phyloP scores from a whole-genome alignment of 805 yeast genomes.

The Metschnikowia anglica region DNA sequence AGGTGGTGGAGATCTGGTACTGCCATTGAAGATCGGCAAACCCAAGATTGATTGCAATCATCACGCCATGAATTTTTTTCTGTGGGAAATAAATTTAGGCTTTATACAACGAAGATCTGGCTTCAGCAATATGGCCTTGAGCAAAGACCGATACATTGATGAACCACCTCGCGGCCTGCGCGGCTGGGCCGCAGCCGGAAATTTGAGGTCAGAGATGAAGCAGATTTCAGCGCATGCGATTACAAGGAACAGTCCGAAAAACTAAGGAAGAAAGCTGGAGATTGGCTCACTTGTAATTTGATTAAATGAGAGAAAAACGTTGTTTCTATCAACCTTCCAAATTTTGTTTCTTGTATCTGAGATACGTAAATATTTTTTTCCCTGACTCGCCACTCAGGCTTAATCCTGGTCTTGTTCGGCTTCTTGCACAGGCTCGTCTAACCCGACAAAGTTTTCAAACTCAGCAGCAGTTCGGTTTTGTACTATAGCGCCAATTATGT shows the following conservation, averaged over 20 bases:
- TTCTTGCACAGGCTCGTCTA: slow-evolving; percentile 9
- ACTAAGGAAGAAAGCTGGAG: too few relatives aligned
- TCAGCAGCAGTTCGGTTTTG: slow-evolving; percentile 33
- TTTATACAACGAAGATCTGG: background rate
- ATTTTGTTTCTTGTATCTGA: background rate
- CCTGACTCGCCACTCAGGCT: background rate
- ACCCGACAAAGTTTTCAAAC: slow-evolving; percentile 16
- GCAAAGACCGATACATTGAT: background rate
- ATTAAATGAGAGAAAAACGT: too few relatives aligned
- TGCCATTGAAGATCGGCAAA: slow-evolving; percentile 44
- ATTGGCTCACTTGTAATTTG: background rate
- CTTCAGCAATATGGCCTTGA: background rate
- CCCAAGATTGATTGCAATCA: slow-evolving; percentile 45
- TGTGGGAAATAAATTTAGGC: too few relatives aligned
- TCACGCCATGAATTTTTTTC: slow-evolving; percentile 13
- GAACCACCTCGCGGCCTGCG: slow-evolving; percentile 2
- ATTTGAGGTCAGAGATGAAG: background rate
- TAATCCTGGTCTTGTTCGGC: slow-evolving; percentile 2
- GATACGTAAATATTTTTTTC: background rate
- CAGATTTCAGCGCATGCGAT: background rate
- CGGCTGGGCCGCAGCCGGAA: slow-evolving; percentile 2
- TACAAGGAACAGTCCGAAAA: too few relatives aligned
- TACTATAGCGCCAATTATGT: slow-evolving; percentile 44
- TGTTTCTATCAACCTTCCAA: too few relatives aligned
- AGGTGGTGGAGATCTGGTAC: slow-evolving; percentile 45